These are phyloP conservation scores for Tolypocladium tundrense DNA, from an alignment of 2,329 filamentous ascomycete species.

Conservation along the genomic window DNA sequence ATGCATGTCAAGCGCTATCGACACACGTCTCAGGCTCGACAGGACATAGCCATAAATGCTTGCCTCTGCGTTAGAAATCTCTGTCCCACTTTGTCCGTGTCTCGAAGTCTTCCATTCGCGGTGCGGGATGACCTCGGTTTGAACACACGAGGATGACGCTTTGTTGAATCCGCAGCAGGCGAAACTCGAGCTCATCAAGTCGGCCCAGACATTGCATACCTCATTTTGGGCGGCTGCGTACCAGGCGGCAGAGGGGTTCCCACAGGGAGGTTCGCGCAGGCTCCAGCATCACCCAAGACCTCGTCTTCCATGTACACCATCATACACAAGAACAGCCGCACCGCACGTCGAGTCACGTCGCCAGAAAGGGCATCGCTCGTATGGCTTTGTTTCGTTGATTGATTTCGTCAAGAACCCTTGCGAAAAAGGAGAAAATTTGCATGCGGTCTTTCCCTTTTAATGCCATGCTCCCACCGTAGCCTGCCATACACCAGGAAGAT, in stretches of 20 bases:
- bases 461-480: constrained; percentile 27
- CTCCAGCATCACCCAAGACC: not conserved
- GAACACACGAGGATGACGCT: not conserved
- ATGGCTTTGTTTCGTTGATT: constrained; percentile 11
- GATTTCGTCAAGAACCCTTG: constrained; percentile 27
- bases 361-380: not conserved
- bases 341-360: not conserved
- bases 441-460: constrained; percentile 25
- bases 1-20: not conserved
- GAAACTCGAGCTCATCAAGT: not conserved
- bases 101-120: not conserved
- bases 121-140: not conserved
- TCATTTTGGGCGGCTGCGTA: not conserved
- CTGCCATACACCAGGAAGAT: constrained; percentile 27
- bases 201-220: not conserved
- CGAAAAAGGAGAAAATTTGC: constrained; percentile 18
- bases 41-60: not conserved
- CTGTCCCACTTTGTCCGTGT: not conserved
- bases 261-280: not conserved
- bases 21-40: not conserved
- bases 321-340: not conserved
- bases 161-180: not conserved
- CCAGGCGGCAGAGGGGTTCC: not conserved
- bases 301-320: not conserved
- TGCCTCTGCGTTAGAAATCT: not conserved